Percentiles rank a stretch among this genome's conserved stretches.
These are phyloP conservation scores for Crotalaria pallida DNA, from an alignment of 306 rosid genomes.

Conservation along the genomic window DNA sequence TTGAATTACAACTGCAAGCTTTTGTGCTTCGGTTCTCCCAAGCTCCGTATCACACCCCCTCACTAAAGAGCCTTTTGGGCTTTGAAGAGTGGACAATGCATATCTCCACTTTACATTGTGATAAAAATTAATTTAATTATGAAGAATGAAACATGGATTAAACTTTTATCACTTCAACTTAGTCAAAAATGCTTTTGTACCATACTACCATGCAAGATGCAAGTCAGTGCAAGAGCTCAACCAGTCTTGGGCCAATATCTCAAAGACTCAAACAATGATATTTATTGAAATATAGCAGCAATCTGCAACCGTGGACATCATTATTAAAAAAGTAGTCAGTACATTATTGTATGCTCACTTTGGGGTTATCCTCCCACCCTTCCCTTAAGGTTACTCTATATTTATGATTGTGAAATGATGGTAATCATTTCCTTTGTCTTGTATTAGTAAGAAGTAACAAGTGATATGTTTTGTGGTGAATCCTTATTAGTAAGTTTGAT, in stretches of 20 bases:
- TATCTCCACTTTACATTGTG: background rate
- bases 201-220: background rate
- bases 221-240: background rate
- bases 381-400: background rate
- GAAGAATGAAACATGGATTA: background rate
- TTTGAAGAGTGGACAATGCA: background rate
- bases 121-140: background rate
- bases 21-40: too few relatives aligned
- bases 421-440: background rate
- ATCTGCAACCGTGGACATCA: background rate
- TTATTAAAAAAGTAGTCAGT: background rate
- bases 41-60: background rate
- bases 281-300: constrained; percentile 4
- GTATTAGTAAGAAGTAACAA: background rate
- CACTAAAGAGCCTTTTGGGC: background rate
- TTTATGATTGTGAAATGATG: background rate
- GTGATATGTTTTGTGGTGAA: background rate
- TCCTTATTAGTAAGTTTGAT: constrained; percentile 26
- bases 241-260: background rate
- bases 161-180: background rate
- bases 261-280: background rate
- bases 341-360: background rate
- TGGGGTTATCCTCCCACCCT: background rate
- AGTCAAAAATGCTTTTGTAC: background rate
- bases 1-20: too few relatives aligned